Base-by-base conservation (phyloP, 768 basidiomycete species). In the Mycena rebaudengoi region DNA sequence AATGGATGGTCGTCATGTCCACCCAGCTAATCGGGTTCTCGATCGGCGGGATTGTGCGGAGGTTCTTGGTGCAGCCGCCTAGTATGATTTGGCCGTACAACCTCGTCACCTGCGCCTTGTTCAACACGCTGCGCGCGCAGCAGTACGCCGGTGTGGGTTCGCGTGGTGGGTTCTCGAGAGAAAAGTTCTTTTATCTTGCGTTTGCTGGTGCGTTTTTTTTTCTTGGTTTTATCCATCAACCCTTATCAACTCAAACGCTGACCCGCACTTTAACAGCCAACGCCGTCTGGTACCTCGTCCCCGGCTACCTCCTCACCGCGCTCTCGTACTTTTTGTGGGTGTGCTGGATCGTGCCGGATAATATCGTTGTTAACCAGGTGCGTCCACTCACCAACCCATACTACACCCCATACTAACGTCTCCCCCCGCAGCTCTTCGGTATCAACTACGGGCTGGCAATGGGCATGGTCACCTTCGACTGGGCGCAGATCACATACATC, bases 11-110 rank as follows among this genome's bases (percentile, higher is more conserved):
- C 20, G 89, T 94, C 32, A 86, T 93, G 78, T 89, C 86, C 28
- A 88, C 88, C 1, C 89, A 91, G 71, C 78, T 92, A 55, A 92
- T 94, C 60, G 92, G 94, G 16, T 94, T 94, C 80, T 92, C 91
- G 7, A 87, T 94, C 59, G 93, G 92, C 80, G 71, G 86, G 69
- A 69, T 93, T 80, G 67, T 86, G 7, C 85, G 90, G 26, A 86
- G 92, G 16, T 94, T 94, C 81, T 83, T 94, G 30, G 92, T 91
- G 41, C 83, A 88, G 65, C 91, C 88, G 7, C 86, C 86, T 3
- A 86, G 86, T 0, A 90, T 90, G 88, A 89, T 94, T 73, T 94
- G 92, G 92, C 92, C 92, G 0, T 76, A 80, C 21, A 89, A 91
- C 61, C 83, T 94, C 32, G 90, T 93, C 37, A 87, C 84, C 16